Base-by-base conservation (phyloP, 352 stramenopile genomes). In the Phytophthora hybrid region DNA sequence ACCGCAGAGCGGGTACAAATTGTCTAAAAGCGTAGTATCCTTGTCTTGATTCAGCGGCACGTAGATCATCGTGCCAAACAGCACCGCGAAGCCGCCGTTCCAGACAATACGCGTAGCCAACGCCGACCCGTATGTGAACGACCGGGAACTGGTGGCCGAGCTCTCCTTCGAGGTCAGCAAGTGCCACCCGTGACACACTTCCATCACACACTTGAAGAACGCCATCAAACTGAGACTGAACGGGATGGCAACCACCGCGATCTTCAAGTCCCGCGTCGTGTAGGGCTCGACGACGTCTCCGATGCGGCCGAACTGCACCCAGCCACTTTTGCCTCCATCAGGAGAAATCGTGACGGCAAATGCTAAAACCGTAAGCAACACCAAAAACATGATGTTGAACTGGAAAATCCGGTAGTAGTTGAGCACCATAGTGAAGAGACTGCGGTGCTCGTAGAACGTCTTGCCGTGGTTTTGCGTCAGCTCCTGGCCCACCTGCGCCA, bases 351-450 rank as follows among this genome's bases (percentile, higher is more conserved):
- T 82, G 6, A 89, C 81, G 4, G 69, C 76, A 66, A 91, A 93
- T 5, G 79, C 64, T 52, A 92, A 65, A 9, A 92, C 85, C 11
- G 71, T 76, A 4, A 93, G 67, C 21, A 77, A 41, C 46, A 90
- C 72, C 52, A 93, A 58, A 60, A 92, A 93, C 80, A 93, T 87
- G 41, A 93, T 70, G 66, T 94, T 92, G 77, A 94, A 94, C 60
- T 92, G 83, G 75, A 94, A 94, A 67, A 94, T 94, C 18, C 87
- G 85, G 72, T 93, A 93, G 73, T 92, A 94, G 65, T 93, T 92
- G 26, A 94, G 71, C 29, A 94, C 70, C 54, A 93, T 74, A 2
- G 85, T 93, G 18, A 94, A 80, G 23, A 94, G 58, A 49, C 80
- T 90, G 14, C 87, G 85, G 68, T 94, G 85, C 62, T 94, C 87